Conservation (phyloP, 768 basidiomycete species). For the Lentinula detonsa region DNA sequence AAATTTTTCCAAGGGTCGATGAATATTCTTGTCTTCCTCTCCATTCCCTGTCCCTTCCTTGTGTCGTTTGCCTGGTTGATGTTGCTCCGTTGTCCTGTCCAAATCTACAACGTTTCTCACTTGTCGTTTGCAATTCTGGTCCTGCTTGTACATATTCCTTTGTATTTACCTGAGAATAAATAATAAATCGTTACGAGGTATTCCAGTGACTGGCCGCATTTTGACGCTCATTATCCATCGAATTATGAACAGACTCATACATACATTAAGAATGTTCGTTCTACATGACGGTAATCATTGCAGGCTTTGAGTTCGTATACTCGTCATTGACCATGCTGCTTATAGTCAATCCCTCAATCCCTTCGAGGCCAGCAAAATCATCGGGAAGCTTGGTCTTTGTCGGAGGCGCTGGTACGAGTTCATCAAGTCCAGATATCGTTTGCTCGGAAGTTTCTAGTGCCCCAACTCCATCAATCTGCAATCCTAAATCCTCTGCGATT, state of each 20-base stretch:
- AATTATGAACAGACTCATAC: no score
- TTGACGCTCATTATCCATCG: no score
- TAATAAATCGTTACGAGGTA: neutral
- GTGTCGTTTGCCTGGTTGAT: no score
- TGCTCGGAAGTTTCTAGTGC: neutral
- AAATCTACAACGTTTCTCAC: neutral
- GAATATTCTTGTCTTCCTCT: neutral
- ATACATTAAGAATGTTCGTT: neutral
- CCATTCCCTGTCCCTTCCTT: neutral
- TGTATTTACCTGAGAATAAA: neutral
- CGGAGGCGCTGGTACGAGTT: neutral
- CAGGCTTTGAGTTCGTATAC: neutral
- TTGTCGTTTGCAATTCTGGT: neutral
- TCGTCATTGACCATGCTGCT: neutral
- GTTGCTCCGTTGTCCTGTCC: neutral
- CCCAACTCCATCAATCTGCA: slow-evolving; percentile 7
- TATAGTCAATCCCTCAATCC: neutral
- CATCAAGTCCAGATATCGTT: neutral
- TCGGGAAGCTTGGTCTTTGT: neutral
- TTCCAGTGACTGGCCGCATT: no score
- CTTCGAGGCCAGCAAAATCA: neutral
- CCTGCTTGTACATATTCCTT: neutral
- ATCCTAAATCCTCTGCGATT: slow-evolving; percentile 34
- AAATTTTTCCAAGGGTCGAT: neutral
- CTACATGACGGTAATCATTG: neutral